Base-by-base conservation (phyloP, 1,284 basidiomycete species). In the Trichosporon ovoides region DNA sequence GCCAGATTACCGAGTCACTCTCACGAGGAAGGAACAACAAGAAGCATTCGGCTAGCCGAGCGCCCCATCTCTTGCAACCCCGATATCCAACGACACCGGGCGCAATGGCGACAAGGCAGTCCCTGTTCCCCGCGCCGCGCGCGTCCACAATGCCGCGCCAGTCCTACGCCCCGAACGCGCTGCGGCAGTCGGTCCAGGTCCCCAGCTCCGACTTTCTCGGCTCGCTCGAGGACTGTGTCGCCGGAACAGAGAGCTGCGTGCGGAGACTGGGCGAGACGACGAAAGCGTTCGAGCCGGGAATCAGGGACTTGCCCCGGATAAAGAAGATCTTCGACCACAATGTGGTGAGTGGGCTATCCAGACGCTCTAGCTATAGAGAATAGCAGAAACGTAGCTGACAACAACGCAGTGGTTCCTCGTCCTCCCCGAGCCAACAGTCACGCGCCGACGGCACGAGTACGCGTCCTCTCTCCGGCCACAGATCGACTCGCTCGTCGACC, bases 161-260 rank as follows among this genome's bases (percentile, higher is more conserved):
- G n/a, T 52, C 48, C 2, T 46, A 58, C 33, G 46, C 46, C 22
- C 34, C 43, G n/a, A 22, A 14, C 49, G 49, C 49, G 18, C 49
- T 51, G 18, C 11, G 18, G 3, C n/a, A 22, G 33, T 20, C n/a
- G 3, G 13, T 51, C 18, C 33, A 51, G n/a, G 49, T 51, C 19
- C 49, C 49, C 12, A 36, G 33, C 33, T 51, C 49, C 16, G 33
- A 34, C 33, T 51, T 35, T 22, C 33, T 51, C 5, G 34, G 18
- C 13, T 35, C 33, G 18, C 53, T 78, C 10, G 75, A 76, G 55
- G 71, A 76, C 50, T 77, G 75, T 49, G 74, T 77, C 5, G 33
- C 52, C 20, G 71, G 70, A 2, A 74, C 76, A 0, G 71, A 77
- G 55, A 58, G 36, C 18, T 76, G 74, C 56, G 64, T 66, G 1